Percentiles rank a stretch among this genome's conserved stretches.
Conservation (phyloP, 306 rosid species). For the Vachellia pachyceras region DNA sequence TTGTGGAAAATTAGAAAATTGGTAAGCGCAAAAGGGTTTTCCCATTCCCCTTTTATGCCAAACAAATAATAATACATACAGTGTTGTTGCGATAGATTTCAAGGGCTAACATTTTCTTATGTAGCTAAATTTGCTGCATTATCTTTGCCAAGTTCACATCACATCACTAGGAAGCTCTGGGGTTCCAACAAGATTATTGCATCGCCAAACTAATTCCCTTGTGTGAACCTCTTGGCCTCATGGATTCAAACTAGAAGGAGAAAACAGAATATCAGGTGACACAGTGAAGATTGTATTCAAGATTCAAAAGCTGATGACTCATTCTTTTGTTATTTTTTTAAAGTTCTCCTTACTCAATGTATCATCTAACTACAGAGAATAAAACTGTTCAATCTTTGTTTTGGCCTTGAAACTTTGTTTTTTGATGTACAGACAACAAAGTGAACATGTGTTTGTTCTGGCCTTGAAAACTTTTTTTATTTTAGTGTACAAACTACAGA, state of each 20-base stretch:
- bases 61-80: too few species aligned
- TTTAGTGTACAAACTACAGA: background rate
- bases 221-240: background rate
- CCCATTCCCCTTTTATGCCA: too few species aligned
- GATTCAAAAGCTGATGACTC: background rate
- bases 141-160: too few species aligned
- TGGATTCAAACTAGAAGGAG: background rate
- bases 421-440: too few species aligned
- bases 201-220: background rate
- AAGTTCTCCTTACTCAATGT: background rate
- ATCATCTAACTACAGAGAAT: background rate
- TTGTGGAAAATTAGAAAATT: too few species aligned
- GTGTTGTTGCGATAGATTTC: too few species aligned
- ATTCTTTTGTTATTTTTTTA: too few species aligned
- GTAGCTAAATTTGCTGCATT: too few species aligned
- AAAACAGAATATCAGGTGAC: background rate
- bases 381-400: background rate
- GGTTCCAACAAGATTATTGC: background rate
- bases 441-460: too few species aligned
- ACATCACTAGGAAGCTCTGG: background rate
- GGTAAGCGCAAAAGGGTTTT: too few species aligned
- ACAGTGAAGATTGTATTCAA: background rate
- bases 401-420: too few species aligned
- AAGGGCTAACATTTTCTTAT: too few species aligned
- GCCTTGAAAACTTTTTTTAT: background rate